Evolutionary conservation across 2,329 filamentous ascomycete genomes (phyloP).

Genomic region (Venturia pyrina): DNA sequence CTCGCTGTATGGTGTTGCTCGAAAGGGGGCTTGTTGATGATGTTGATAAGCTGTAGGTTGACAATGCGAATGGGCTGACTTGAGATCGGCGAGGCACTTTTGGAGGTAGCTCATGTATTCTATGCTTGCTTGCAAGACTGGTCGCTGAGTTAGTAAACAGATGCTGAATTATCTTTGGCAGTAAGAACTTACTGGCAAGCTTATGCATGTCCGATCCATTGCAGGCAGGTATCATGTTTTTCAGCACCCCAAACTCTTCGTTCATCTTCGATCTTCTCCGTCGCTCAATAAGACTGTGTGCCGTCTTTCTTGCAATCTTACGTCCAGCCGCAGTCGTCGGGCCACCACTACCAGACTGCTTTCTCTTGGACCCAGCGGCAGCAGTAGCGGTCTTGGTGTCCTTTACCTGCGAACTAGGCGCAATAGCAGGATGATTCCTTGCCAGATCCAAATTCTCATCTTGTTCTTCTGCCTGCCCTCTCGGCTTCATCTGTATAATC

Average conservation of each 20-base stretch:
- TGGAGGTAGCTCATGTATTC: slow-evolving; percentile 94
- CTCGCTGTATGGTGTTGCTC: slow-evolving; percentile 5
- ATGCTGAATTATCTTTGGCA: slow-evolving; percentile 56
- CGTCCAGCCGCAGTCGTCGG: slow-evolving; percentile 76
- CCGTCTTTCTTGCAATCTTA: slow-evolving; percentile 92
- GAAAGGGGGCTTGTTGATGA: neutral
- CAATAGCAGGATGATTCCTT: slow-evolving; percentile 12
- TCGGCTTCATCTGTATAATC: slow-evolving; percentile 96
- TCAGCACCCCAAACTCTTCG: slow-evolving; percentile 88
- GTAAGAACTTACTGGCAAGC: slow-evolving; percentile 55
- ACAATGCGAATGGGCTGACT: slow-evolving; percentile 37
- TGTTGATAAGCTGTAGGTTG: slow-evolving; percentile 14
- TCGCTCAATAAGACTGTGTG: slow-evolving; percentile 89
- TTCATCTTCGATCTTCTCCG: slow-evolving; percentile 94
- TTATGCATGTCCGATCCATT: slow-evolving; percentile 96
- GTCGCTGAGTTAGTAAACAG: slow-evolving; percentile 10
- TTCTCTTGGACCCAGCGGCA: slow-evolving; percentile 51
- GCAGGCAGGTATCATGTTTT: slow-evolving; percentile 92
- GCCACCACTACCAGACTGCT: slow-evolving; percentile 48
- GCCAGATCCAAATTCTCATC: neutral
- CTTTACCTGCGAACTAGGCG: slow-evolving; percentile 13
- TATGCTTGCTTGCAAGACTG: slow-evolving; percentile 64
- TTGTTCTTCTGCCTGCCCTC: slow-evolving; percentile 28
- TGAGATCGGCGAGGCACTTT: slow-evolving; percentile 72
- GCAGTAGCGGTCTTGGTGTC: slow-evolving; percentile 19